Evolutionary conservation across 2,329 filamentous ascomycete genomes (phyloP), one percentile per base, ranked within the genome.

Genomic region (Cladosporium phlei): DNA sequence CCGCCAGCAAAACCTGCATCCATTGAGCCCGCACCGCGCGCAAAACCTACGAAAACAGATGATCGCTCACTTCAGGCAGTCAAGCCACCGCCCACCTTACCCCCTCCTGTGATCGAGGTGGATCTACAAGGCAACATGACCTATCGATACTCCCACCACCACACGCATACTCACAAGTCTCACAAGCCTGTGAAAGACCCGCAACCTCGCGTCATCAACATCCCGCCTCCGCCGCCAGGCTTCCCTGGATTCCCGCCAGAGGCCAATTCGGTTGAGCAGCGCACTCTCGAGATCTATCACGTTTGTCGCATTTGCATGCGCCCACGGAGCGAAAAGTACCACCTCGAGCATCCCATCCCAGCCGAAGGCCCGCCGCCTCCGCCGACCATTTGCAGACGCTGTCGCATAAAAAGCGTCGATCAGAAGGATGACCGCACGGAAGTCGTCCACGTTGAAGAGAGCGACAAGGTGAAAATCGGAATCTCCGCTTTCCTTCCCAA

Each of bases 331-430:
- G 53, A 55, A 27, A 56, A 55, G 27, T 66, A 63, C 42, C 63
- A 66, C 50, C 52, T 55, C 43, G 57, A 59, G 30, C 57, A 65
- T 44, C 63, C 62, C 2, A 61, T 66, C 10, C 55, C 59, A 1
- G 43, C 54, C 25, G 55, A 62, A 25, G 56, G 55, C n/a, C 48
- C 60, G 5, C 60, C 60, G 16, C 57, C 58, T 11, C 60, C 59
- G 20, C 59, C 61, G 34, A 59, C 58, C 4, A 62, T 66, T 12
- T 66, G 63, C 52, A 51, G 60, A 48, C 54, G 61, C 38, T 66
- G 63, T 35, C 60, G 58, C 17, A 54, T 59, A 17, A 47, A 44
- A 10, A 50, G 55, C 10, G 54, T 55, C 11, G 55, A 59, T 7
- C 58, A 59, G 14, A 47, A 43, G 19, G 48, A 47, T 14, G 38